Evolutionary conservation across 495 filamentous ascomycete species (phyloP).

Genomic region (Apiosordaria backusii): DNA sequence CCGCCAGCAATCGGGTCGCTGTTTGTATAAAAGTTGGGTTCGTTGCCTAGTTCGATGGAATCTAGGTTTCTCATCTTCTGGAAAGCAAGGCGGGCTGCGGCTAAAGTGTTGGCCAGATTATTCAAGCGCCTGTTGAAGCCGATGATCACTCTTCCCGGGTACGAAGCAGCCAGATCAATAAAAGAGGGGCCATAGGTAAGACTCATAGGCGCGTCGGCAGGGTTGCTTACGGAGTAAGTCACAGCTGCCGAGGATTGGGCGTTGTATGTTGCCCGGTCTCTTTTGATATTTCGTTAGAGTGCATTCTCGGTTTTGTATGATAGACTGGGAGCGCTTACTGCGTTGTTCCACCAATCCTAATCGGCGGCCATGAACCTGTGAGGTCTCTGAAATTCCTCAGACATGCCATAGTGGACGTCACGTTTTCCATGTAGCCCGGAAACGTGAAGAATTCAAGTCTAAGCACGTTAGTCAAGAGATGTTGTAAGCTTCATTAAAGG

Average conservation of each 20-base stretch:
- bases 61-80: conserved; percentile 48
- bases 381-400: conserved; percentile 52
- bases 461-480: background rate
- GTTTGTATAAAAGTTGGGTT: conserved; percentile 49
- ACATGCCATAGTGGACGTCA: conserved; percentile 52
- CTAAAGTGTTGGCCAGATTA: conserved; percentile 53
- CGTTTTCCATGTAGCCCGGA: conserved; percentile 55
- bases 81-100: conserved; percentile 49
- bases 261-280: conserved; percentile 55
- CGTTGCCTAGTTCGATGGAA: conserved; percentile 60
- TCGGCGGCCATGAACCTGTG: conserved; percentile 54
- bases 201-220: conserved; percentile 50
- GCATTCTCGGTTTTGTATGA: background rate
- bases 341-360: conserved; percentile 59
- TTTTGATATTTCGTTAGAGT: conserved; percentile 23
- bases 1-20: conserved; percentile 52
- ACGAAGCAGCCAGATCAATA: conserved; percentile 49
- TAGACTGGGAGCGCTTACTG: conserved; percentile 7
- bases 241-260: conserved; percentile 48
- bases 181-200: conserved; percentile 57
- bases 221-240: conserved; percentile 52
- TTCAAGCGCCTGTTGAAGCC: conserved; percentile 58
- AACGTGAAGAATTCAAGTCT: conserved; percentile 57
- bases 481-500: background rate
- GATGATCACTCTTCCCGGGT: conserved; percentile 52